Percentiles rank a stretch among this genome's conserved stretches.
Evolutionary conservation across 2,329 filamentous ascomycete species (phyloP).

Genomic region (Trichoderma gracile): DNA sequence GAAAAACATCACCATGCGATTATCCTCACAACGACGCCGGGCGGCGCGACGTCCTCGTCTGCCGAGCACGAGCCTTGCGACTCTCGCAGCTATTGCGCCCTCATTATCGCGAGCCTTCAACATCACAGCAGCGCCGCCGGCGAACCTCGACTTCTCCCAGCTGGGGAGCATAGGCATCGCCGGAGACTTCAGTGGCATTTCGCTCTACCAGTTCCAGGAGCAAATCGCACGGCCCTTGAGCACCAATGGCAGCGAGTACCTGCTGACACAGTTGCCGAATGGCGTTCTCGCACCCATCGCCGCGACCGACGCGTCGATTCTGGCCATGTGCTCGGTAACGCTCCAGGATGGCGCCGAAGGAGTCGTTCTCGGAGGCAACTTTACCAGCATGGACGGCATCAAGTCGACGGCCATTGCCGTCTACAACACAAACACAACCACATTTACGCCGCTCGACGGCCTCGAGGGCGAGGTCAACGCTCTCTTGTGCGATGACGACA

Average conservation of each 20-base stretch:
- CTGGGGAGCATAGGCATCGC: slow-evolving; percentile 82
- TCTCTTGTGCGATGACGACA: slow-evolving; percentile 76
- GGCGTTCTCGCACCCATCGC: slow-evolving; percentile 75
- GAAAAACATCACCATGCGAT: slow-evolving; percentile 48
- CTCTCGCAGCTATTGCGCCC: slow-evolving; percentile 45
- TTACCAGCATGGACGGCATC: slow-evolving; percentile 80
- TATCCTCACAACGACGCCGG: slow-evolving; percentile 46
- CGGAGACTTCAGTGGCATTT: slow-evolving; percentile 89
- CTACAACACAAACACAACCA: slow-evolving; percentile 71
- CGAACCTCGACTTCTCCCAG: slow-evolving; percentile 74
- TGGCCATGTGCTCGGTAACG: slow-evolving; percentile 81
- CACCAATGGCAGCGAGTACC: slow-evolving; percentile 76
- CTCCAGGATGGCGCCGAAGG: slow-evolving; percentile 67
- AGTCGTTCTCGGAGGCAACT: slow-evolving; percentile 89
- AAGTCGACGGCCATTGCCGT: slow-evolving; percentile 77
- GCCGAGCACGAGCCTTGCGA: slow-evolving; percentile 39
- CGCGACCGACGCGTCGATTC: slow-evolving; percentile 79
- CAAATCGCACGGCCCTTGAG: slow-evolving; percentile 69
- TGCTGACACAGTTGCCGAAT: slow-evolving; percentile 82
- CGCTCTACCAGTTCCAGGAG: slow-evolving; percentile 80
- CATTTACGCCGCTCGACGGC: slow-evolving; percentile 74
- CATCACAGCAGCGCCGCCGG: slow-evolving; percentile 63
- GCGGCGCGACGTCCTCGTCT: slow-evolving; percentile 42
- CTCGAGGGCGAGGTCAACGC: slow-evolving; percentile 80
- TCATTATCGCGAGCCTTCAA: slow-evolving; percentile 52